phyloP scores from a whole-genome alignment of 768 basidiomycete genomes.

The Chalciporus piperatus region DNA sequence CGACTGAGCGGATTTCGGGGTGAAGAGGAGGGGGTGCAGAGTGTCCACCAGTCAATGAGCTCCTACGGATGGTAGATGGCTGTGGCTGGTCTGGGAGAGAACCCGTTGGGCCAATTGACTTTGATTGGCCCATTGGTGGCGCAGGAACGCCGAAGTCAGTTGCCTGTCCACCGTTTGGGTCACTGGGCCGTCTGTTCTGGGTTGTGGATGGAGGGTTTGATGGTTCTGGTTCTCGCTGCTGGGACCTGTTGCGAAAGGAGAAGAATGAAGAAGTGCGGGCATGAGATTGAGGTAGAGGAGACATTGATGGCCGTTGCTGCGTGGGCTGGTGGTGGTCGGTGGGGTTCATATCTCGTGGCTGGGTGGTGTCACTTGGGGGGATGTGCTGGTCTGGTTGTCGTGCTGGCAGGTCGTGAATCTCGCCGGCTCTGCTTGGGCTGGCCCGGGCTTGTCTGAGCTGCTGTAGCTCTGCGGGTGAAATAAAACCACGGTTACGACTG shows the following conservation, averaged over 20 bases:
- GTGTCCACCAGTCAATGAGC: slow-evolving; percentile 15
- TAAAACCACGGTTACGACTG: slow-evolving; percentile 34
- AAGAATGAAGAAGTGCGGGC: slow-evolving; percentile 65
- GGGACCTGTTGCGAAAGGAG: slow-evolving; percentile 49
- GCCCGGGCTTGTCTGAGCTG: slow-evolving; percentile 34
- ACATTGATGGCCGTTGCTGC: slow-evolving; percentile 27
- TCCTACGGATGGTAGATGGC: slow-evolving; percentile 13
- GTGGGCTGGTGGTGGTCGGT: slow-evolving; percentile 14
- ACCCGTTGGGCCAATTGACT: slow-evolving; percentile 29
- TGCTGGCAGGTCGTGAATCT: slow-evolving; percentile 35
- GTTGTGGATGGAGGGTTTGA: slow-evolving; percentile 14
- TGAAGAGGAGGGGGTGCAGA: slow-evolving; percentile 51
- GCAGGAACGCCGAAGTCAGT: slow-evolving; percentile 23
- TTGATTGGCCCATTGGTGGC: slow-evolving; percentile 34
- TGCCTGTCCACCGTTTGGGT: slow-evolving; percentile 5
- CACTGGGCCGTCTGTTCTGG: slow-evolving; percentile 17
- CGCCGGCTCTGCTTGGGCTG: slow-evolving; percentile 27
- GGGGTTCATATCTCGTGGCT: slow-evolving; percentile 15
- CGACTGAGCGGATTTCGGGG: slow-evolving; percentile 79
- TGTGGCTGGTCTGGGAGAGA: slow-evolving; percentile 23
- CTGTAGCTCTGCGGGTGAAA: slow-evolving; percentile 33
- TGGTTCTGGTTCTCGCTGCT: slow-evolving; percentile 19
- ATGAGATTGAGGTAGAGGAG: slow-evolving; percentile 34
- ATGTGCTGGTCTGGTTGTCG: slow-evolving; percentile 20
- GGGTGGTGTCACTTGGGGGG: slow-evolving; percentile 4